A percentile compares a stretch with the other conserved stretches of the same genome.
Conservation (phyloP, 1,139 yeast species). For the Suhomyces terraborum region DNA sequence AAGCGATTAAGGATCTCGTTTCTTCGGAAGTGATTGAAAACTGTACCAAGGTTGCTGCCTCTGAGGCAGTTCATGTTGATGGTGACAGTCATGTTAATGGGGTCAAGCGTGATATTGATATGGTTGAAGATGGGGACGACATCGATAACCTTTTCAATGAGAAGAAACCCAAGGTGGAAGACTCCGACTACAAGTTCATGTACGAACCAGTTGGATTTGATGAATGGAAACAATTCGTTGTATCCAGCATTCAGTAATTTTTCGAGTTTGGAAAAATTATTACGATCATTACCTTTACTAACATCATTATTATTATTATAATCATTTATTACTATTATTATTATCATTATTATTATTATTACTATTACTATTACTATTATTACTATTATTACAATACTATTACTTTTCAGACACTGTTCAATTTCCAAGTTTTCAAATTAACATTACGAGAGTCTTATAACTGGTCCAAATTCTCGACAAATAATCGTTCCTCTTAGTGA, state of each 20-base stretch:
- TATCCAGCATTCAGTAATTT: constrained; percentile 19
- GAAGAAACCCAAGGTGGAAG: constrained; percentile 33
- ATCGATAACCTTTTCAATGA: constrained; percentile 41
- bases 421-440: background rate
- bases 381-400: background rate
- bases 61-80: constrained; percentile 11
- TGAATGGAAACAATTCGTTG: constrained; percentile 40
- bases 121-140: constrained; percentile 30
- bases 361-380: background rate
- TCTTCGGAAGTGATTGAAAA: constrained; percentile 34
- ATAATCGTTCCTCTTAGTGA: too few relatives aligned
- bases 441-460: background rate
- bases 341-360: too few relatives aligned
- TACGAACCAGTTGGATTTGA: constrained; percentile 42
- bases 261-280: background rate
- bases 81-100: constrained; percentile 7
- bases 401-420: background rate
- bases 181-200: constrained; percentile 27
- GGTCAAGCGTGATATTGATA: constrained; percentile 29
- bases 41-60: constrained; percentile 26
- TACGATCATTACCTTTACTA: too few relatives aligned
- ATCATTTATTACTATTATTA: background rate
- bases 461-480: too few relatives aligned
- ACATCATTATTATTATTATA: background rate
- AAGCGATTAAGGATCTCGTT: constrained; percentile 35